phyloP scores from a whole-genome alignment of 1,284 basidiomycete genomes.

The Gymnopus androsaceus region DNA sequence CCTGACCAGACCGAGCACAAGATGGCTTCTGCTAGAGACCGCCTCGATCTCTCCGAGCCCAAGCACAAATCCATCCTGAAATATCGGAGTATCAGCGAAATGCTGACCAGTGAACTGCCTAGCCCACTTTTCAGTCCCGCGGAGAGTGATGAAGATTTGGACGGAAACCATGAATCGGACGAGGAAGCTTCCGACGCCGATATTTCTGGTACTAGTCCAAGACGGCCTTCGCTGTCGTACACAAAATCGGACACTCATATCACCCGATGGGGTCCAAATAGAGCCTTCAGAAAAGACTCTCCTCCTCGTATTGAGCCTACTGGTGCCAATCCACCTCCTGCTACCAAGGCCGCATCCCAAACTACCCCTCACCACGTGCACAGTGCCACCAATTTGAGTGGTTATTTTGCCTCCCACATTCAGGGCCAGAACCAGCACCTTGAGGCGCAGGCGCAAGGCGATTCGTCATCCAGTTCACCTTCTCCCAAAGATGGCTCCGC shows the following conservation, averaged over 20 bases:
- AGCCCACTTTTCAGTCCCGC: slow-evolving; percentile 60
- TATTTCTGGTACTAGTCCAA: slow-evolving; percentile 21
- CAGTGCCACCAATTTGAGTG: slow-evolving; percentile 14
- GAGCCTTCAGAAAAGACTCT: slow-evolving; percentile 61
- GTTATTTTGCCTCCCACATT: slow-evolving; percentile 18
- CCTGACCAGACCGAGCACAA: slow-evolving; percentile 36
- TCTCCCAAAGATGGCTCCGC: not conserved
- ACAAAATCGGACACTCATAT: slow-evolving; percentile 87
- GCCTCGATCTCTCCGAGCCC: slow-evolving; percentile 39
- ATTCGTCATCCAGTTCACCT: slow-evolving; percentile 15
- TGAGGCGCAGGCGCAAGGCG: too few species aligned
- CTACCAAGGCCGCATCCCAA: slow-evolving; percentile 16
- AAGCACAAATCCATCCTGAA: slow-evolving; percentile 92
- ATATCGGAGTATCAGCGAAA: slow-evolving; percentile 90
- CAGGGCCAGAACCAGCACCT: slow-evolving; percentile 2
- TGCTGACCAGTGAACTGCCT: slow-evolving; percentile 70
- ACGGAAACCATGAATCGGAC: slow-evolving; percentile 25
- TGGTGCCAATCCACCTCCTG: slow-evolving; percentile 23
- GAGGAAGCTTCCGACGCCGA: slow-evolving; percentile 19
- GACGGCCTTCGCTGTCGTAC: slow-evolving; percentile 66
- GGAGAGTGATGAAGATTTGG: slow-evolving; percentile 43
- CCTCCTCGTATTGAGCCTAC: slow-evolving; percentile 60
- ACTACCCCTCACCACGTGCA: slow-evolving; percentile 9
- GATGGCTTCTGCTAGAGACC: slow-evolving; percentile 34
- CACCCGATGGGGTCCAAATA: slow-evolving; percentile 50